Percentiles rank a stretch among this genome's conserved stretches.
Conservation (phyloP, 129 eudicot species). For the Flaveria trinervia region DNA sequence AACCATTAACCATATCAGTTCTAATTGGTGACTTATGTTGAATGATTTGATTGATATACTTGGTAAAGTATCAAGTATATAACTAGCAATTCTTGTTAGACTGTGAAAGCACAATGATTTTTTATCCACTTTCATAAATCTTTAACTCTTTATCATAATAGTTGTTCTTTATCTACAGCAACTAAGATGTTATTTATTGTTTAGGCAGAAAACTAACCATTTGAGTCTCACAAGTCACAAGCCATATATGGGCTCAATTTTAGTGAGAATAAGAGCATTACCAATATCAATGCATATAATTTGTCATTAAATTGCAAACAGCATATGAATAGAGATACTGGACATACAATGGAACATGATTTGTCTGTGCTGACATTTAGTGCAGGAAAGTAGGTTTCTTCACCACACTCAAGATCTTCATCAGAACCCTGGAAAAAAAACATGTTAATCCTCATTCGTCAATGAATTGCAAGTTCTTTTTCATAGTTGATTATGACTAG, state of each 20-base stretch:
- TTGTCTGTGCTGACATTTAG: slow-evolving; percentile 55
- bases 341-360: slow-evolving; percentile 60
- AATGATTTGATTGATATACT: neutral
- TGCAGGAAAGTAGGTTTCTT: slow-evolving; percentile 79
- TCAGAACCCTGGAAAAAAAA: slow-evolving; percentile 43
- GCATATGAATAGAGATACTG: slow-evolving; percentile 3
- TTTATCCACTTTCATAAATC: neutral
- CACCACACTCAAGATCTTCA: slow-evolving; percentile 64
- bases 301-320: slow-evolving; percentile 4
- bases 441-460: neutral
- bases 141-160: too few relatives aligned
- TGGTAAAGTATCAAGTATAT: neutral
- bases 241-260: neutral
- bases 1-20: neutral
- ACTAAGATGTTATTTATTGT: neutral
- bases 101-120: neutral
- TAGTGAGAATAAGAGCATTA: neutral
- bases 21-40: neutral
- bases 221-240: neutral
- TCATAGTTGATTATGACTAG: neutral
- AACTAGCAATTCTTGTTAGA: neutral
- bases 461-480: neutral
- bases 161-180: neutral
- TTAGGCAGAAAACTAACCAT: too few relatives aligned
- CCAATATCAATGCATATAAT: neutral